Percentiles rank a stretch among this genome's conserved stretches.
These are phyloP conservation scores for Salix brachista DNA, from an alignment of 345 rosid species.

Conservation along the genomic window DNA sequence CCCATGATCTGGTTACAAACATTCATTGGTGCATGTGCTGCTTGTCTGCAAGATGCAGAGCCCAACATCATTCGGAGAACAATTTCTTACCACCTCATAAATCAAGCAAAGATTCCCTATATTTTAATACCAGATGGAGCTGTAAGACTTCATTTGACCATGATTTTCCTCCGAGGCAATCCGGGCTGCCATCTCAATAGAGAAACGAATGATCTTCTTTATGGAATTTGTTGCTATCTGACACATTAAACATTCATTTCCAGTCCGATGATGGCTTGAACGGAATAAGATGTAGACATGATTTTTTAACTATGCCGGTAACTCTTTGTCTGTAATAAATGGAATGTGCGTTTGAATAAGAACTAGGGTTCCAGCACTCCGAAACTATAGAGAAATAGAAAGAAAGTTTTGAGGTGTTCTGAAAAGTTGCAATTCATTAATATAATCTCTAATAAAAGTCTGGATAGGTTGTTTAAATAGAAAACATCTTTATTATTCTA, in stretches of 20 bases:
- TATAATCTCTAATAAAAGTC: too few relatives aligned
- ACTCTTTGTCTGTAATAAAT: not conserved
- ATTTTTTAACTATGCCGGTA: not conserved
- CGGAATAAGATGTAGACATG: not conserved
- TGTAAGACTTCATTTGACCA: not conserved
- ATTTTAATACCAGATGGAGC: not conserved
- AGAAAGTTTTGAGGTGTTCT: too few relatives aligned
- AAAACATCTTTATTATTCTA: too few relatives aligned
- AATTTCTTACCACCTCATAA: not conserved
- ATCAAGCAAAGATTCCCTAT: constrained; percentile 1
- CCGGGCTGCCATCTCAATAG: not conserved
- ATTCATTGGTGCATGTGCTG: constrained; percentile 6
- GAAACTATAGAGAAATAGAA: too few relatives aligned
- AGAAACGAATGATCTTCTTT: not conserved
- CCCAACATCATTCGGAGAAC: not conserved
- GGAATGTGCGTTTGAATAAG: not conserved
- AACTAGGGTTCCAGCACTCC: too few relatives aligned
- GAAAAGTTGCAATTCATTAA: too few relatives aligned
- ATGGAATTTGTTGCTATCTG: not conserved
- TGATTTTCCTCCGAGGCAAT: not conserved
- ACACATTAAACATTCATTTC: not conserved
- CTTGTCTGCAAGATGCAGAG: not conserved
- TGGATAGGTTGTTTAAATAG: too few relatives aligned
- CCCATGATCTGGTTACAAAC: constrained; percentile 7
- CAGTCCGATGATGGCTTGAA: not conserved